phyloP scores from a whole-genome alignment of 106 monocot species.

The Apostasia shenzhenica region DNA sequence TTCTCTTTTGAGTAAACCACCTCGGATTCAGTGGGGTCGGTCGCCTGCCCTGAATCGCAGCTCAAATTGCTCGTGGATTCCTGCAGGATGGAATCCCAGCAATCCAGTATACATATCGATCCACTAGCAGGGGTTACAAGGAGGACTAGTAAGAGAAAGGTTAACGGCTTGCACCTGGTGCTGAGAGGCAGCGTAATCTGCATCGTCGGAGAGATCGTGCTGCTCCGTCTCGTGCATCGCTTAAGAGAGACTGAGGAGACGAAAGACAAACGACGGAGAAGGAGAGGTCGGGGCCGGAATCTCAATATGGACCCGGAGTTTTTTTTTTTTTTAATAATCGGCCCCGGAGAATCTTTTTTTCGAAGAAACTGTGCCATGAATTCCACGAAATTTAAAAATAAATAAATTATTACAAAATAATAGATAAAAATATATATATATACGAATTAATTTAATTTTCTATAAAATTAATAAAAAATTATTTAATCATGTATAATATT shows the following conservation, averaged over 20 bases:
- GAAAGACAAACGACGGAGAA: not conserved
- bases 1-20: conserved; percentile 40
- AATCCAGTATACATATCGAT: not conserved
- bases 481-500: no score
- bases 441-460: no score
- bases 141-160: not conserved
- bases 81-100: not conserved
- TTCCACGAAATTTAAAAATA: no score
- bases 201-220: conserved; percentile 74
- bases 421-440: no score
- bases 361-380: no score
- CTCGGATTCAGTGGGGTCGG: conserved; percentile 21
- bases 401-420: no score
- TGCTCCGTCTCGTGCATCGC: conserved; percentile 40
- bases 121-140: not conserved
- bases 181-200: conserved; percentile 72
- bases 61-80: conserved; percentile 19
- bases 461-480: no score
- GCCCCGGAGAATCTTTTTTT: no score
- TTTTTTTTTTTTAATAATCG: no score
- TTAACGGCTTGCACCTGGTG: conserved; percentile 20
- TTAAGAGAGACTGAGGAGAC: not conserved
- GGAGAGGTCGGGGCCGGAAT: not conserved
- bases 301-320: no score
- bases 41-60: conserved; percentile 21